phyloP scores from a whole-genome alignment of 768 basidiomycete species.

The Mycena galopus region DNA sequence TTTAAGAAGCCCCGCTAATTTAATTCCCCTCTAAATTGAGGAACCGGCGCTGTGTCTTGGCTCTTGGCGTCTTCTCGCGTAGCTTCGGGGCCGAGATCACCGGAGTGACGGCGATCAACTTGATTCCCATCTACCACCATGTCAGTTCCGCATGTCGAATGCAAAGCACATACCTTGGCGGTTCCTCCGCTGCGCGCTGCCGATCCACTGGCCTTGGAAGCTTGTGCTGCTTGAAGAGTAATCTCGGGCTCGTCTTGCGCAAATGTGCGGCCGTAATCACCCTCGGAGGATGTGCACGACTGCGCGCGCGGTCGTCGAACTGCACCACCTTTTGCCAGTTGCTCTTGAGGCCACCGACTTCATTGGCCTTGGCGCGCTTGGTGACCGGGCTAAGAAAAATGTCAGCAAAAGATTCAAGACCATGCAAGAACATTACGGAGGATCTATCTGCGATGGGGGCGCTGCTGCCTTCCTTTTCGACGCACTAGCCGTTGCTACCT shows the following conservation, averaged over 20 bases:
- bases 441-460: not conserved
- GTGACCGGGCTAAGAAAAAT: not conserved
- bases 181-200: not conserved
- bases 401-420: not conserved
- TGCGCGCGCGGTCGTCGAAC: not conserved
- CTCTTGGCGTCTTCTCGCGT: not conserved
- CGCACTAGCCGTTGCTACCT: not conserved
- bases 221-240: not conserved
- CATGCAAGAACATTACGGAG: not conserved
- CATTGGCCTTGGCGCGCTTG: not conserved
- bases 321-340: not conserved
- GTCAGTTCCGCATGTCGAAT: not conserved
- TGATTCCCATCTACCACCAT: conserved; percentile 2
- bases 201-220: not conserved
- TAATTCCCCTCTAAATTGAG: too few relatives aligned
- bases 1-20: too few relatives aligned
- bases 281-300: not conserved
- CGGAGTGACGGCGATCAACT: not conserved
- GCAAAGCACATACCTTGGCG: not conserved
- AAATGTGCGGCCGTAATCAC: not conserved
- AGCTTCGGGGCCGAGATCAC: not conserved
- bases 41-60: too few relatives aligned
- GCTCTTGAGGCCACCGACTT: not conserved
- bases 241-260: not conserved
- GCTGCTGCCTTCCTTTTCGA: not conserved